A percentile compares a stretch with the other conserved stretches of the same genome.
These are phyloP conservation scores for Backusella liffmaniae DNA, from an alignment of 192 early-diverging fungal species.

Conservation along the genomic window DNA sequence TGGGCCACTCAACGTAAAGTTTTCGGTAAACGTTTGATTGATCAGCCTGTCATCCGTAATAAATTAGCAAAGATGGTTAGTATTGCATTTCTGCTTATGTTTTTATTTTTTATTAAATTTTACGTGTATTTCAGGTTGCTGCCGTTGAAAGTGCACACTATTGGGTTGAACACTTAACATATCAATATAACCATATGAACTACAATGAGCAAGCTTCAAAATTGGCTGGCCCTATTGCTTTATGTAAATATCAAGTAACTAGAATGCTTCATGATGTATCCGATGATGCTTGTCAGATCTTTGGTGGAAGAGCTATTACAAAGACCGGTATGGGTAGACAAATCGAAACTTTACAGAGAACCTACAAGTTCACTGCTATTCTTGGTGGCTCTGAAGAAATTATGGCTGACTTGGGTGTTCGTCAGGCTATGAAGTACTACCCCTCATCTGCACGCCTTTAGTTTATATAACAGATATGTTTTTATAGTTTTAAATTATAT, in stretches of 20 bases:
- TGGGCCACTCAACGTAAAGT: constrained; percentile 73
- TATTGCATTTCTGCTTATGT: background rate
- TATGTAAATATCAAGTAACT: constrained; percentile 58
- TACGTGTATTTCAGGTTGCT: constrained; percentile 30
- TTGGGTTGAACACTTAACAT: constrained; percentile 63
- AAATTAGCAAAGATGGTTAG: constrained; percentile 63
- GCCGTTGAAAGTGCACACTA: constrained; percentile 48
- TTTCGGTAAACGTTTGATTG: constrained; percentile 64
- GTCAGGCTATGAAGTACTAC: constrained; percentile 35
- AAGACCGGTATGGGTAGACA: constrained; percentile 70
- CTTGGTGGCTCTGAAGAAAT: constrained; percentile 48
- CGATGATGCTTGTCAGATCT: constrained; percentile 70
- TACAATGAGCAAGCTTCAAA: constrained; percentile 61
- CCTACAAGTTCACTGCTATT: constrained; percentile 50
- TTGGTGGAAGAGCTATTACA: constrained; percentile 71
- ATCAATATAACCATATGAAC: constrained; percentile 64
- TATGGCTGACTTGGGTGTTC: constrained; percentile 51
- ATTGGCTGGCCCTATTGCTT: constrained; percentile 63
- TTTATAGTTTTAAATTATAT: background rate
- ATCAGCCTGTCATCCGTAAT: constrained; percentile 70
- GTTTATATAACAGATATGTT: background rate
- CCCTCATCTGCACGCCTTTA: constrained; percentile 31
- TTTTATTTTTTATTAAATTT: background rate
- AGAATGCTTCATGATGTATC: constrained; percentile 56
- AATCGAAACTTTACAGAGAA: constrained; percentile 61